Evolutionary conservation across 2,329 filamentous ascomycete genomes (phyloP).

Genomic region (Aspergillus tanneri): DNA sequence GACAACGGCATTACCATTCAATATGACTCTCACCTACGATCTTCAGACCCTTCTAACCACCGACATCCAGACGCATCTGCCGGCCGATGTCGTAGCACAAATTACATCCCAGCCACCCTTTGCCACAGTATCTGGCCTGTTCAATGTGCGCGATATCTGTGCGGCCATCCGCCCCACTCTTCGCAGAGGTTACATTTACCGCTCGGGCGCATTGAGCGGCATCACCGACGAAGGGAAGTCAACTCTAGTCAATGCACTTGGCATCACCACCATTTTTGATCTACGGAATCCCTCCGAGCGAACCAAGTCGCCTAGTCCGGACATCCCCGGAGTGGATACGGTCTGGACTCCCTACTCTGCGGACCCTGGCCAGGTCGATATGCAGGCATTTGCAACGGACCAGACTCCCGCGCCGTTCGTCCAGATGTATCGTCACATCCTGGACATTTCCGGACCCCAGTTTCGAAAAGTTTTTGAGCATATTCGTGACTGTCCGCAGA

Average conservation of each 20-base stretch:
- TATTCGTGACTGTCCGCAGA: constrained; percentile 48
- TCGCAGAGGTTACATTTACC: constrained; percentile 59
- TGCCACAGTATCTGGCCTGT: too few species aligned
- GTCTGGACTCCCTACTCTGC: constrained; percentile 52
- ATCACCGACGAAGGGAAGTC: constrained; percentile 56
- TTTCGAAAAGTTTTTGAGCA: constrained; percentile 62
- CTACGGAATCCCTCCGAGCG: constrained; percentile 57
- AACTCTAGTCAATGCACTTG: constrained; percentile 52
- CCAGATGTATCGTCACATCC: constrained; percentile 65
- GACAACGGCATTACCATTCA: too few species aligned
- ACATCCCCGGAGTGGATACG: constrained; percentile 57
- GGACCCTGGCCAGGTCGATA: constrained; percentile 37
- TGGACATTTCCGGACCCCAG: constrained; percentile 60
- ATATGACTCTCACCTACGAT: too few species aligned
- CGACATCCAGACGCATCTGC: constrained; percentile 26
- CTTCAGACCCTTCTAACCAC: constrained; percentile 23
- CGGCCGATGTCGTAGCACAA: constrained; percentile 18
- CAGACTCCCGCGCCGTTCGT: constrained; percentile 64
- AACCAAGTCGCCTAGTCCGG: constrained; percentile 47
- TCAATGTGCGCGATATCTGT: constrained; percentile 31
- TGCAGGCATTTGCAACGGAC: constrained; percentile 43
- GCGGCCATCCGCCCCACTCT: constrained; percentile 33
- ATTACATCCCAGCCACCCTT: constrained; percentile 28
- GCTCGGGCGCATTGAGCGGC: constrained; percentile 63
- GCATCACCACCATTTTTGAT: constrained; percentile 67